A percentile compares a stretch with the other conserved stretches of the same genome.
phyloP scores from a whole-genome alignment of 371 early-diverging fungal species.

The Syncephalis plumigaleata region DNA sequence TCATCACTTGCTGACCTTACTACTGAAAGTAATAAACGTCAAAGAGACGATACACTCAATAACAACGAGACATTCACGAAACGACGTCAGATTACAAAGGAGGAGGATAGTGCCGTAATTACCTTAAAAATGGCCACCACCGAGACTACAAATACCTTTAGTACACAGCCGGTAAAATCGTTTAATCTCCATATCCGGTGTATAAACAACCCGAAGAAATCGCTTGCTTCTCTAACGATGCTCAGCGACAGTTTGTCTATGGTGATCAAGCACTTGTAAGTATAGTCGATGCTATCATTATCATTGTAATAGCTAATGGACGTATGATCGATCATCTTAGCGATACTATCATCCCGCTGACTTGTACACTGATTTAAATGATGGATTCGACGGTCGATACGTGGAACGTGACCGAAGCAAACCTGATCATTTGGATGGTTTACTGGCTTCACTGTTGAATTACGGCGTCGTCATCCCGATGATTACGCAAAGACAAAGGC shows the following conservation, averaged over 20 bases:
- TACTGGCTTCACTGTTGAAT: conserved; percentile 41
- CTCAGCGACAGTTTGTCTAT: conserved; percentile 40
- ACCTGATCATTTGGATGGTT: conserved; percentile 65
- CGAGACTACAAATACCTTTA: conserved; percentile 6
- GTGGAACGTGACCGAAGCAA: conserved; percentile 33
- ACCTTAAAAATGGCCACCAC: too few relatives aligned
- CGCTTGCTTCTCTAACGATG: conserved; percentile 55
- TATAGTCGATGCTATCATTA: neutral
- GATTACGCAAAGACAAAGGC: conserved; percentile 6
- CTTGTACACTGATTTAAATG: conserved; percentile 27
- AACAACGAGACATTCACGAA: too few relatives aligned
- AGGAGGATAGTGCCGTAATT: too few relatives aligned
- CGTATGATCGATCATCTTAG: neutral
- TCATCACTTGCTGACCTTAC: too few relatives aligned
- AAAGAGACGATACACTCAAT: too few relatives aligned
- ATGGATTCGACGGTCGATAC: conserved; percentile 30
- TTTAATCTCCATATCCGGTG: conserved; percentile 27
- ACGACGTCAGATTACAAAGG: too few relatives aligned
- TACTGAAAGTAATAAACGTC: too few relatives aligned
- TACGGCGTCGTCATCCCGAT: conserved; percentile 7
- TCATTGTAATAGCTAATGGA: neutral
- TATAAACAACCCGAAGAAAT: conserved; percentile 64
- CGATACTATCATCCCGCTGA: conserved; percentile 52
- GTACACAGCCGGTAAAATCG: conserved; percentile 18
- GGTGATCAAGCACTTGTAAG: conserved; percentile 28